phyloP scores from a whole-genome alignment of 805 yeast species.

The Metschnikowia kunwiensis region DNA sequence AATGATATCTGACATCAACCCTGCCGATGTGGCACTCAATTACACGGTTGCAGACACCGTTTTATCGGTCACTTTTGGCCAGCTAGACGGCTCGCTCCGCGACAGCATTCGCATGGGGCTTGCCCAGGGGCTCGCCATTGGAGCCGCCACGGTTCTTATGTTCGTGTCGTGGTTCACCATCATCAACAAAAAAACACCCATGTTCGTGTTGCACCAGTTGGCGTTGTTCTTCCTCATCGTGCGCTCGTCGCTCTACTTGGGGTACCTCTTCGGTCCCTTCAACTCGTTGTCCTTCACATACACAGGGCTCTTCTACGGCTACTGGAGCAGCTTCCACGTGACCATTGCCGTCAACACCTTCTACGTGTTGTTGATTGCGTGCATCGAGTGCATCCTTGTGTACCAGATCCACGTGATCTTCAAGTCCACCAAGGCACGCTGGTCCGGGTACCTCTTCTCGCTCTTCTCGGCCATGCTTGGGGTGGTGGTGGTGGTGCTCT shows the following conservation, averaged over 20 bases:
- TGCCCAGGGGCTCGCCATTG: constrained; percentile 17
- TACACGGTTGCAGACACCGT: constrained; percentile 11
- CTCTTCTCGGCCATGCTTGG: constrained; percentile 43
- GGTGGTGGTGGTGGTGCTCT: constrained; percentile 54
- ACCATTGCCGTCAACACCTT: constrained; percentile 63
- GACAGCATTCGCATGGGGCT: constrained; percentile 9
- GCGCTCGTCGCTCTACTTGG: constrained; percentile 59
- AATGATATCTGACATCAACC: constrained; percentile 11
- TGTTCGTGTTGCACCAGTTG: constrained; percentile 68
- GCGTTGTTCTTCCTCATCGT: constrained; percentile 55
- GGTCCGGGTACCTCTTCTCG: constrained; percentile 40
- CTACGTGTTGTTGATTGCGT: constrained; percentile 55
- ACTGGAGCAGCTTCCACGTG: constrained; percentile 37
- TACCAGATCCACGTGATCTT: constrained; percentile 74
- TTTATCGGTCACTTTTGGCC: constrained; percentile 10
- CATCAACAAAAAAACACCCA: constrained; percentile 57
- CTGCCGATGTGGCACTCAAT: constrained; percentile 11
- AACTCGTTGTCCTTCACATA: constrained; percentile 45
- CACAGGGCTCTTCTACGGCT: constrained; percentile 30
- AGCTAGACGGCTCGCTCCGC: constrained; percentile 8
- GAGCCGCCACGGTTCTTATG: constrained; percentile 15
- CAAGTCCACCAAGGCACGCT: constrained; percentile 50
- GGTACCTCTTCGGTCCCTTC: constrained; percentile 52
- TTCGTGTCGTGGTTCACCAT: constrained; percentile 17
- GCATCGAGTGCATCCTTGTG: constrained; percentile 63